These are phyloP conservation scores for Penicillium sp. DNA, from an alignment of 2,329 filamentous ascomycete genomes.

Conservation along the genomic window DNA sequence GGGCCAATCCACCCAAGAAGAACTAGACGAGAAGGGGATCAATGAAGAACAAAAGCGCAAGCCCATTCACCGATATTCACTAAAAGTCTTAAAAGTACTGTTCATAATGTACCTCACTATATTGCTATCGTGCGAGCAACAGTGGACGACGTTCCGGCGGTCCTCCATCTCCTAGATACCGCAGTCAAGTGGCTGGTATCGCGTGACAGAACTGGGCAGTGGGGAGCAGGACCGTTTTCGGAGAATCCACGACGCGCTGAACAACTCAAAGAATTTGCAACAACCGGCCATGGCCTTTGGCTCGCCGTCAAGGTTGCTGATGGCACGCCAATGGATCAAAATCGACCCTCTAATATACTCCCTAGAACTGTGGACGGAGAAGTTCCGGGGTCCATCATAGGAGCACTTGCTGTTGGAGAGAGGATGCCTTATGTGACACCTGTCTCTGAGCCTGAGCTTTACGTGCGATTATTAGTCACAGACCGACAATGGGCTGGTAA, in stretches of 20 bases:
- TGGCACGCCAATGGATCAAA: too few species aligned
- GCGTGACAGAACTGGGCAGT: conserved; percentile 11
- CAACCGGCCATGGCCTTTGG: conserved; percentile 16
- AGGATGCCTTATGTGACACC: conserved; percentile 14
- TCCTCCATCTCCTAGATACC: conserved; percentile 15
- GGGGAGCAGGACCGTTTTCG: conserved; percentile 15
- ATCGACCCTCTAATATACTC: too few species aligned
- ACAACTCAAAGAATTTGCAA: conserved; percentile 17
- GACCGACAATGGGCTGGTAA: conserved; percentile 14
- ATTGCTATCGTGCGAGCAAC: conserved; percentile 2
- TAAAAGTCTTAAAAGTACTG: not conserved
- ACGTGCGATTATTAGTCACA: conserved; percentile 15
- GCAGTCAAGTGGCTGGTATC: conserved; percentile 18
- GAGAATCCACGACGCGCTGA: conserved; percentile 14
- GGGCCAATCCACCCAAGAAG: not conserved
- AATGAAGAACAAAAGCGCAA: not conserved
- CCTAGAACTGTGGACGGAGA: not conserved
- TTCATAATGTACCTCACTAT: too few species aligned
- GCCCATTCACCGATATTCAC: not conserved
- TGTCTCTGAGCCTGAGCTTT: conserved; percentile 17
- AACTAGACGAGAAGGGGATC: not conserved
- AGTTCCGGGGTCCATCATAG: conserved; percentile 6
- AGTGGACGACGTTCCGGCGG: conserved; percentile 10
- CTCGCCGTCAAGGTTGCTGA: not conserved
- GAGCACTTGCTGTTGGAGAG: conserved; percentile 16